Percentiles rank a stretch among this genome's conserved stretches.
phyloP scores from a whole-genome alignment of 108 stramenopile species.

The Skeletonema menzelii region DNA sequence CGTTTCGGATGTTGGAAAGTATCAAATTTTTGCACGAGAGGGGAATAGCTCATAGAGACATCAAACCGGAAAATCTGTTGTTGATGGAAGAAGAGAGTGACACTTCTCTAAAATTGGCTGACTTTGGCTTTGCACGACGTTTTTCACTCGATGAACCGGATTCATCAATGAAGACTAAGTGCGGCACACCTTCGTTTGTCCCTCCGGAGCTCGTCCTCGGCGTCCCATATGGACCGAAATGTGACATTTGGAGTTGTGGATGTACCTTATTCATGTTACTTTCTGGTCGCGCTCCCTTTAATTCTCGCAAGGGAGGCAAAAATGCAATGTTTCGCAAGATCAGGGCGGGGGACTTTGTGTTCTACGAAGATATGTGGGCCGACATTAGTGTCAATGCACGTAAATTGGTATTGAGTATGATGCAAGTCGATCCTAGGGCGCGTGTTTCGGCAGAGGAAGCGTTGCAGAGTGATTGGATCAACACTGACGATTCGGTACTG shows the following conservation, averaged over 20 bases:
- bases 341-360: slow-evolving; percentile 72
- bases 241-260: slow-evolving; percentile 96
- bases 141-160: slow-evolving; percentile 51
- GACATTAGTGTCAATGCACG: slow-evolving; percentile 74
- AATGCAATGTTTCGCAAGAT: slow-evolving; percentile 79
- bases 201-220: slow-evolving; percentile 92
- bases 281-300: slow-evolving; percentile 59
- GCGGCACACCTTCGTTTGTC: slow-evolving; percentile 96
- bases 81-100: slow-evolving; percentile 73
- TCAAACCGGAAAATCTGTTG: slow-evolving; percentile 93
- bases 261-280: slow-evolving; percentile 91
- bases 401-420: slow-evolving; percentile 71
- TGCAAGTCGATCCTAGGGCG: slow-evolving; percentile 70
- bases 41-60: slow-evolving; percentile 89
- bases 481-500: slow-evolving; percentile 42
- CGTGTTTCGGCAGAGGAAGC: slow-evolving; percentile 65
- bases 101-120: slow-evolving; percentile 84
- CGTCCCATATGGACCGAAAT: slow-evolving; percentile 72
- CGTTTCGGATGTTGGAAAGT: slow-evolving; percentile 42
- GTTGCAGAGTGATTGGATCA: slow-evolving; percentile 71
- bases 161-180: slow-evolving; percentile 73
- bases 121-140: slow-evolving; percentile 95
- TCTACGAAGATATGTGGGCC: slow-evolving; percentile 75
- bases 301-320: slow-evolving; percentile 49
- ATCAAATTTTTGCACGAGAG: slow-evolving; percentile 70